Base-by-base conservation (phyloP, 78 protist genomes). In the Acrasis kona region DNA sequence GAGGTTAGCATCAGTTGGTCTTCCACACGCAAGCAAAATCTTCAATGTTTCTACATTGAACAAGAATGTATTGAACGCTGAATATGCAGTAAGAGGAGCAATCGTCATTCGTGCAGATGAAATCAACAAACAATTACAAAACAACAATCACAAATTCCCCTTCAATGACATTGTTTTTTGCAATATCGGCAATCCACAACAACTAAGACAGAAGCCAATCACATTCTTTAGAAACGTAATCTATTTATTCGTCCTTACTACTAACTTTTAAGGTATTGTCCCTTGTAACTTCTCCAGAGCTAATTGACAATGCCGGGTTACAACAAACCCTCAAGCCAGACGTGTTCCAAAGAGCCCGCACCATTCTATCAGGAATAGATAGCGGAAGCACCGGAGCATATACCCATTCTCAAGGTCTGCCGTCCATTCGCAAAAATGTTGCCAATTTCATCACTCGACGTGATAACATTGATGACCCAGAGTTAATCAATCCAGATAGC, bases 111-210 rank as follows among this genome's bases (percentile, higher is more conserved):
- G 81, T 12, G 86, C 91, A 0, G 32, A 3, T 1, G 83, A 80
- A 37, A 36, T 87, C 34, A 71, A 85, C 28, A n/a, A 7, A 57
- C 34, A 68, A 0, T n/a, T 84, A 31, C 0, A 27, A 73, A 19
- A 29, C 3, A 78, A 73, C 6, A 27, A 10, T 3, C 32, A 0
- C 31, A 30, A 12, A 0, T 76, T 82, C 2, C 94, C 93, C 32
- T 94, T 94, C 72, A 70, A 83, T 31, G 76, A 92, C 7, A 70
- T 96, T 32, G 71, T 92, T 32, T 78, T 58, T 77, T 97, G 99
- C 87, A 98, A 98, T 87, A 98, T 97, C 61, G 99, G 99, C 38
- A 98, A 98, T 57, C 99, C 99, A 4, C 99, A 96, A 65, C 85
- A 78, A 41, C 82, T 97, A 6, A 41, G 68, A 39, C 99, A 98